Base-by-base conservation (phyloP, 2,329 filamentous ascomycete species). In the Penicillium rolfsii region DNA sequence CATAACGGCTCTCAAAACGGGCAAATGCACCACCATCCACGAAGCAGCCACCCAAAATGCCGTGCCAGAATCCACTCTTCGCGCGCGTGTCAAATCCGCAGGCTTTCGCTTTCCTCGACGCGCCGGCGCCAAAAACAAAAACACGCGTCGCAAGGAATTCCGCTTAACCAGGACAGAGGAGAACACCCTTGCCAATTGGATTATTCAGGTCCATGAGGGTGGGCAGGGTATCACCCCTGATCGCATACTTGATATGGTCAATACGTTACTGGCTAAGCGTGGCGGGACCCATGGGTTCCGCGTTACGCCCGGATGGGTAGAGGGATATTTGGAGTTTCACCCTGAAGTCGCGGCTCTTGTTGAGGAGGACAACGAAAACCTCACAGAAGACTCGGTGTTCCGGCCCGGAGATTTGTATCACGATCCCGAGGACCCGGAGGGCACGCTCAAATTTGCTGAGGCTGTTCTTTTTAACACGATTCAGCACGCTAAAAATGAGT, bases 141-240 rank as follows among this genome's bases (percentile, higher is more conserved):
- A 8, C 14, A 8, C 11, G 24, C 43, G 43, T 16, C 28, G 6
- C 8, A 50, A 35, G n/a, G 16, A 3, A 12, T 16, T 33, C n/a
- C 28, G n/a, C 16, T 19, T 50, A 14, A 19, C 46, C 6, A 22
- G 16, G 33, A 50, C 46, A 14, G 46, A 50, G 9, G 46, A 50
- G 14, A 50, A 50, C 8, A 50, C 46, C 46, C 46, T 50, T 11
- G 5, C 11, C n/a, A 50, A 50, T 28, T 50, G 46, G 46, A 50
- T 50, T 4, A 14, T 33, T 9, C 9, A 26, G 0, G n/a, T 50
- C 16, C 46, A 33, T 9, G 46, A 35, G 28, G n/a, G 46, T 9
- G 46, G 46, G 9, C 11, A 19, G 2, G n/a, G 5, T 9, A 19
- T 50, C 14, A n/a, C 3, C 30, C 16, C 46, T 4, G 4, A 8